Evolutionary conservation across 2,329 filamentous ascomycete species (phyloP), one percentile per base, ranked within the genome.

Genomic region (Stachybotrys chartarum): DNA sequence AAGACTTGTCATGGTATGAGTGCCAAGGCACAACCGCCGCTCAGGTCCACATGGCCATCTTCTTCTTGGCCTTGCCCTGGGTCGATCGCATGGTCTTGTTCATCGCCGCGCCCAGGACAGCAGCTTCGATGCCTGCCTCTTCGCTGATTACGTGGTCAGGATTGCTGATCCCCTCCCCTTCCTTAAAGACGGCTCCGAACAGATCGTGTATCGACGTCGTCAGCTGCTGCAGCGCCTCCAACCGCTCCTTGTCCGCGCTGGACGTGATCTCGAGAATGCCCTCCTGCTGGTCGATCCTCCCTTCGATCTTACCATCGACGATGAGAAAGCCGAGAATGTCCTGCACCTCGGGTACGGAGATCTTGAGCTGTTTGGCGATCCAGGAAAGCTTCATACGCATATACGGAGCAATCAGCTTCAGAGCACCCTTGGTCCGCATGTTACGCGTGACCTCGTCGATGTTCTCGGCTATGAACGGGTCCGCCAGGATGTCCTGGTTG

Each of bases 391-490:
- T 90, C 82, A 97, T 96, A 53, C 91, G 86, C 6, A 90, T 95
- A 76, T 97, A 99, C 0, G 94, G 94, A 5, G 91, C 91, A 60
- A 97, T 94, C 30, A 97, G 79, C 74, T 94, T 96, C 60, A 96
- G 76, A 10, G 97, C 86, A 1, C 92, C 93, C 78, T 97, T 97
- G 61, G 92, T 97, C 54, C 94, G 89, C 88, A 99, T 96, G 72
- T 94, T 97, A 48, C 94, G 89, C 53, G 93, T 99, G 56, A 99
- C 93, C 74, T 99, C 94, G 71, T 97, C 94, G 63, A 99, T 99
- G 69, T 99, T 97, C 74, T 97, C 94, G 31, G 93, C 93, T 64
- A 99, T 99, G 75, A 97, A 99, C 0, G 90, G 86, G 70, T 99
- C 94, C 12, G 87, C 85, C 45, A 97, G 79, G 30, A 99, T 86